phyloP scores from a whole-genome alignment of 192 early-diverging fungal genomes.

The Gaertneriomyces sp. region DNA sequence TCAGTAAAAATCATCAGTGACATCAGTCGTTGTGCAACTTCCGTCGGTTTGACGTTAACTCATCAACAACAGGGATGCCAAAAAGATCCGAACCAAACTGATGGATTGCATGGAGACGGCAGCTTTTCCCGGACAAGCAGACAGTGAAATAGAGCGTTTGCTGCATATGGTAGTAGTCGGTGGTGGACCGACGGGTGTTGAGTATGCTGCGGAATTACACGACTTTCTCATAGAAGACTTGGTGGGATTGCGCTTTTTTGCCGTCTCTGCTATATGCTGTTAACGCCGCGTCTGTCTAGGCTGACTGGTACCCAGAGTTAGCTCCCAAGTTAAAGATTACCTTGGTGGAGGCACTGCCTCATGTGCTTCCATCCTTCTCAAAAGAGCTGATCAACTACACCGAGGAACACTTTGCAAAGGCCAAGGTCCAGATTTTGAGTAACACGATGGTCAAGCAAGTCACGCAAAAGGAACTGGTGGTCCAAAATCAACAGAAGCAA shows the following conservation, averaged over 20 bases:
- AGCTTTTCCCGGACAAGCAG: slow-evolving; percentile 69
- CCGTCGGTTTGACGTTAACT: not conserved
- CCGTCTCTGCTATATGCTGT: not conserved
- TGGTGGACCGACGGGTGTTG: slow-evolving; percentile 47
- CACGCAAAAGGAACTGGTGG: slow-evolving; percentile 65
- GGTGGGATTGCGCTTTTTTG: slow-evolving; percentile 8
- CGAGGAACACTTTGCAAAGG: slow-evolving; percentile 70
- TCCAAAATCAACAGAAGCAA: slow-evolving; percentile 60
- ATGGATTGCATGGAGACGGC: slow-evolving; percentile 70
- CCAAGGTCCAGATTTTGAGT: slow-evolving; percentile 67
- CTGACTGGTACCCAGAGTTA: slow-evolving; percentile 71
- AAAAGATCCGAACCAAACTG: slow-evolving; percentile 69
- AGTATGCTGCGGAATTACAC: slow-evolving; percentile 81
- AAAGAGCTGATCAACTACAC: slow-evolving; percentile 78
- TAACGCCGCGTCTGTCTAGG: slow-evolving; percentile 12
- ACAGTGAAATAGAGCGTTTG: slow-evolving; percentile 66
- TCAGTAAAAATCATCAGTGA: slow-evolving; percentile 4
- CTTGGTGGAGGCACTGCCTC: slow-evolving; percentile 71
- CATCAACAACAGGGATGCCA: slow-evolving; percentile 61
- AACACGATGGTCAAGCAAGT: slow-evolving; percentile 82
- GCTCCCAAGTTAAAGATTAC: slow-evolving; percentile 76
- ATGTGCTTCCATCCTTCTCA: slow-evolving; percentile 75
- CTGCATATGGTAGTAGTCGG: slow-evolving; percentile 74
- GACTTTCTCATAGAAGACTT: slow-evolving; percentile 78
- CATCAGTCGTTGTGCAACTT: not conserved